phyloP scores from a whole-genome alignment of 108 stramenopile genomes.

The Epithemia pelagica region DNA sequence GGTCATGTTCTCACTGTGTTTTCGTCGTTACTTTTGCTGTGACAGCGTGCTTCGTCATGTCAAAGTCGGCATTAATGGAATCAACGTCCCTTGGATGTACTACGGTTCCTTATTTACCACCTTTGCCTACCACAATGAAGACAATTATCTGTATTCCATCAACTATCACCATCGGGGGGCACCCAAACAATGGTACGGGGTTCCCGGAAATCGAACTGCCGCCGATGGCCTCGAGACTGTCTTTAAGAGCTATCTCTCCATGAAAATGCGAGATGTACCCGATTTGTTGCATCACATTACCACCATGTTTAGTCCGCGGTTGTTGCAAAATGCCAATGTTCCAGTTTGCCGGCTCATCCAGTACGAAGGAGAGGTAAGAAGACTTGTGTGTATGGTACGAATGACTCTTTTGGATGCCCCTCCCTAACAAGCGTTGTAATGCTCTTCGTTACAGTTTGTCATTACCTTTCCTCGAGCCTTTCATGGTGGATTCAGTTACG shows the following conservation, averaged over 20 bases:
- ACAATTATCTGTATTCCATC: slow-evolving; percentile 97
- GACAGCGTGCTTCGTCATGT: slow-evolving; percentile 85
- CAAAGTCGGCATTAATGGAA: slow-evolving; percentile 89
- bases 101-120: slow-evolving; percentile 93
- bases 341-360: slow-evolving; percentile 87
- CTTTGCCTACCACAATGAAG: slow-evolving; percentile 99
- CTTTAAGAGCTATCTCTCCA: slow-evolving; percentile 83
- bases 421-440: too few species aligned
- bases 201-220: slow-evolving; percentile 75
- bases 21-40: too few species aligned
- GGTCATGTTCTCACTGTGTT: too few species aligned
- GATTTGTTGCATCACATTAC: slow-evolving; percentile 92
- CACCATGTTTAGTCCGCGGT: slow-evolving; percentile 88
- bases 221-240: slow-evolving; percentile 80
- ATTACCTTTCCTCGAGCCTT: slow-evolving; percentile 97
- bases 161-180: slow-evolving; percentile 97
- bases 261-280: slow-evolving; percentile 89
- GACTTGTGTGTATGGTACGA: too few species aligned
- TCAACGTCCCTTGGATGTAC: slow-evolving; percentile 96
- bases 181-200: slow-evolving; percentile 97
- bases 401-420: too few species aligned
- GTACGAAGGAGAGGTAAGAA: slow-evolving; percentile 62
- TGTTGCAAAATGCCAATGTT: slow-evolving; percentile 74
- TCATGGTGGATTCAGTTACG: slow-evolving; percentile 93
- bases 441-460: not conserved